A percentile compares a stretch with the other conserved stretches of the same genome.
Conservation (phyloP, 495 filamentous ascomycete species). For the Penicillium angulare region DNA sequence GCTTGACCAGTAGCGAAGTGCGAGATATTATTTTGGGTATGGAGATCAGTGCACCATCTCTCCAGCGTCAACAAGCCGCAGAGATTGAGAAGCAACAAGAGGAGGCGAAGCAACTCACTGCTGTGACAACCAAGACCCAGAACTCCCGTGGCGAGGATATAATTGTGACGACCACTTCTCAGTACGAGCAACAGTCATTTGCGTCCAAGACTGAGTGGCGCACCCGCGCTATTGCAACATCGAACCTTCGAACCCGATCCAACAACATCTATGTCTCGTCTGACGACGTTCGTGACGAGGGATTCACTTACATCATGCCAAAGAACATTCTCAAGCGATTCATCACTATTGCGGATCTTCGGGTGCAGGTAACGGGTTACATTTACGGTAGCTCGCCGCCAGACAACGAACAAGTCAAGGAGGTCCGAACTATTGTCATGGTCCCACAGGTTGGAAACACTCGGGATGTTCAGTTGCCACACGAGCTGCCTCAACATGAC, state of each 20-base stretch:
- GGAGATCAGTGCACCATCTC: conserved; percentile 97
- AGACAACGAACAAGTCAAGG: conserved; percentile 96
- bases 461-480: conserved; percentile 85
- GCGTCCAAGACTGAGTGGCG: conserved; percentile 99
- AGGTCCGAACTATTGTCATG: conserved; percentile 95
- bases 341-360: conserved; percentile 96
- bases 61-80: conserved; percentile 98
- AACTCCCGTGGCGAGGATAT: conserved; percentile 98
- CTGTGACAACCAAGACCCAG: conserved; percentile 96
- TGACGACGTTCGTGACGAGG: conserved; percentile 79
- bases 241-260: conserved; percentile 88
- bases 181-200: conserved; percentile 96
- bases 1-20: conserved; percentile 93
- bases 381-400: conserved; percentile 90
- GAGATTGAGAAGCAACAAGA: conserved; percentile 99
- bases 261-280: conserved; percentile 99
- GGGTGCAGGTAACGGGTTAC: conserved; percentile 94
- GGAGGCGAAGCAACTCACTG: conserved; percentile 93
- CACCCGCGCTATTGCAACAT: conserved; percentile 92
- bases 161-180: conserved; percentile 94
- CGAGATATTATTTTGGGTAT: conserved; percentile 99
- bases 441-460: conserved; percentile 94
- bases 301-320: conserved; percentile 95
- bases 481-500: conserved; percentile 91
- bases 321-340: conserved; percentile 99